phyloP scores from a whole-genome alignment of 805 yeast genomes.

The Myxozyma geophila region DNA sequence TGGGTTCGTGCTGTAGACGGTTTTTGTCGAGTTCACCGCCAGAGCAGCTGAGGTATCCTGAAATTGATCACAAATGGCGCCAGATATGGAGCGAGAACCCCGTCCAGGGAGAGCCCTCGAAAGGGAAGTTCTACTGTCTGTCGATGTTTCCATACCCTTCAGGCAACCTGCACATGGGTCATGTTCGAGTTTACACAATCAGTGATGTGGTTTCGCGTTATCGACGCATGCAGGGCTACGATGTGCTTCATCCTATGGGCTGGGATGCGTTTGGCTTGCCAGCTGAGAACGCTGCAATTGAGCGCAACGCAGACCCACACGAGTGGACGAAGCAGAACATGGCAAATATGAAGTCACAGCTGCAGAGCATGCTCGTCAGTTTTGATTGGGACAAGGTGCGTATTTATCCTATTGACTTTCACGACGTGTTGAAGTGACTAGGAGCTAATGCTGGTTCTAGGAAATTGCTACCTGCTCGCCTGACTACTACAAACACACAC shows the following conservation, averaged over 20 bases:
- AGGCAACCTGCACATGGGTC: slow-evolving; percentile 92
- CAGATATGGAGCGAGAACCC: slow-evolving; percentile 16
- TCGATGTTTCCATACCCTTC: slow-evolving; percentile 98
- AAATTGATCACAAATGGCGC: slow-evolving; percentile 28
- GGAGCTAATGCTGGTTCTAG: slow-evolving; percentile 42
- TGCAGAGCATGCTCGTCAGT: slow-evolving; percentile 75
- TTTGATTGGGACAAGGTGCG: slow-evolving; percentile 78
- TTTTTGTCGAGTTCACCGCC: not conserved
- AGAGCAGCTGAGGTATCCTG: slow-evolving; percentile 21
- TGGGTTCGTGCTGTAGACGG: not conserved
- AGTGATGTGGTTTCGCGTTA: slow-evolving; percentile 83
- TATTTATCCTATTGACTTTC: not conserved
- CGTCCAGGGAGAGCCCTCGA: slow-evolving; percentile 20
- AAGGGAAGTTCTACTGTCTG: slow-evolving; percentile 55
- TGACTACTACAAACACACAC: slow-evolving; percentile 92
- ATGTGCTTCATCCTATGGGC: slow-evolving; percentile 95
- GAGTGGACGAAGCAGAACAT: slow-evolving; percentile 85
- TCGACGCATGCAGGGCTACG: slow-evolving; percentile 71
- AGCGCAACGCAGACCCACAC: slow-evolving; percentile 75
- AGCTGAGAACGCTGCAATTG: slow-evolving; percentile 97
- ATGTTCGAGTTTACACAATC: slow-evolving; percentile 88
- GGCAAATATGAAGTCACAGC: slow-evolving; percentile 81
- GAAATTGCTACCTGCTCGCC: slow-evolving; percentile 86
- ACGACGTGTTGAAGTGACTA: too few species aligned
- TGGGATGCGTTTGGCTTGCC: slow-evolving; percentile 99